Evolutionary conservation across 2,329 filamentous ascomycete genomes (phyloP).

Genomic region (Aspergillus novoparasiticus): DNA sequence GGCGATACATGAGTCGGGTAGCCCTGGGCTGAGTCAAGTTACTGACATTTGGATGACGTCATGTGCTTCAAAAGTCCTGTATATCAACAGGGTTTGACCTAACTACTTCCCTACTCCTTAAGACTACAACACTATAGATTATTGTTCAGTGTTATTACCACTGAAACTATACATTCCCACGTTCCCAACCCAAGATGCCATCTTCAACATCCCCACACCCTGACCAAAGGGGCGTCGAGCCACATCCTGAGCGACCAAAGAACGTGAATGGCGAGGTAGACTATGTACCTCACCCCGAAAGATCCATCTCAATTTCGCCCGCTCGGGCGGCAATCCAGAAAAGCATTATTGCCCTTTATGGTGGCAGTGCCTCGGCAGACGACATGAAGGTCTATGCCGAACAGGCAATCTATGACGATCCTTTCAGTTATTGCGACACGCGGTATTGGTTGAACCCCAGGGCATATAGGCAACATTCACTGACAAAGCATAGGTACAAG

Average conservation of each 20-base stretch:
- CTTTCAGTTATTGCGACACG: slow-evolving; percentile 18
- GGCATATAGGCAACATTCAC: not conserved
- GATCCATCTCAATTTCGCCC: slow-evolving; percentile 11
- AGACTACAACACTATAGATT: too few relatives aligned
- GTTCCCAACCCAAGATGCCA: slow-evolving; percentile 3
- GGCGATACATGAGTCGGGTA: too few relatives aligned
- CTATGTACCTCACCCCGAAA: slow-evolving; percentile 10
- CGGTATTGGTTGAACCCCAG: not conserved
- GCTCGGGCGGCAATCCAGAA: slow-evolving; percentile 5
- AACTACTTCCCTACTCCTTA: too few relatives aligned
- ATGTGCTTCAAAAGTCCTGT: too few relatives aligned
- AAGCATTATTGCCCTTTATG: slow-evolving; percentile 12
- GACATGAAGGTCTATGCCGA: slow-evolving; percentile 17
- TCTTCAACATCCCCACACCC: slow-evolving; percentile 12
- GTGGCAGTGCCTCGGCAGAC: slow-evolving; percentile 10
- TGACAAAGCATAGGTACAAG: slow-evolving; percentile 3
- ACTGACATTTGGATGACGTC: too few relatives aligned
- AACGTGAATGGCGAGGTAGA: slow-evolving; percentile 1
- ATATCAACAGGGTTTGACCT: too few relatives aligned
- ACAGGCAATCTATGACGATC: slow-evolving; percentile 16
- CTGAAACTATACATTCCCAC: too few relatives aligned
- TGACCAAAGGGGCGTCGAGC: not conserved
- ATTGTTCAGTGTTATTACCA: fast-evolving
- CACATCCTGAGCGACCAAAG: too few relatives aligned
- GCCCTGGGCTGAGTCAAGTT: too few relatives aligned